A percentile compares a stretch with the other conserved stretches of the same genome.
These are phyloP conservation scores for Physcomitrellopsis africana DNA, from an alignment of 225 moss, liverwort and hornwort species.

Conservation along the genomic window DNA sequence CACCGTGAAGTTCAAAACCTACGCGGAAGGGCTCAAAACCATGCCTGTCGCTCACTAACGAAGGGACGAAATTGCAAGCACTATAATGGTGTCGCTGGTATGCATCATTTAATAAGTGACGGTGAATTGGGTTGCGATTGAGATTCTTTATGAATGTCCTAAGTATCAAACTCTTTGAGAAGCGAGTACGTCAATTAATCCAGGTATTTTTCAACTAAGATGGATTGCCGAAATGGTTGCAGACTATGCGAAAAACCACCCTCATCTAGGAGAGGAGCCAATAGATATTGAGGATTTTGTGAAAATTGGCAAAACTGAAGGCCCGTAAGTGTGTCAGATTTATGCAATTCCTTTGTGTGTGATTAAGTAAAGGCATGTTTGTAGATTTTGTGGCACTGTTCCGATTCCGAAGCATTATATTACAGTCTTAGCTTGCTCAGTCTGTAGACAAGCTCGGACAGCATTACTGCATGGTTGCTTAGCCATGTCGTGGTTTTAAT, in stretches of 20 bases:
- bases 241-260: slow-evolving; percentile 81
- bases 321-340: slow-evolving; percentile 76
- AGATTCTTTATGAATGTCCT: neutral
- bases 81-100: slow-evolving; percentile 89
- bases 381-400: slow-evolving; percentile 14
- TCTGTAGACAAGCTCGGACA: neutral
- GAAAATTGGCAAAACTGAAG: slow-evolving; percentile 85
- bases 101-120: slow-evolving; percentile 6
- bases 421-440: slow-evolving; percentile 20
- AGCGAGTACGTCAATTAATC: slow-evolving; percentile 9
- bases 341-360: slow-evolving; percentile 30
- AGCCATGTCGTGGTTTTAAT: slow-evolving; percentile 18
- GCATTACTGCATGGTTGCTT: slow-evolving; percentile 6
- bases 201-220: neutral
- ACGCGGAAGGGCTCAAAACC: slow-evolving; percentile 88
- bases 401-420: neutral
- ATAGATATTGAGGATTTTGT: slow-evolving; percentile 97
- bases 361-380: slow-evolving; percentile 5
- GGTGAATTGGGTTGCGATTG: neutral
- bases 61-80: slow-evolving; percentile 83
- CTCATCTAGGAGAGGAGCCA: slow-evolving; percentile 86
- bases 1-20: slow-evolving; percentile 75
- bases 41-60: slow-evolving; percentile 83
- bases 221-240: slow-evolving; percentile 31
- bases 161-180: slow-evolving; percentile 15